Conservation (phyloP, 495 filamentous ascomycete genomes). For the Cudoniella acicularis region DNA sequence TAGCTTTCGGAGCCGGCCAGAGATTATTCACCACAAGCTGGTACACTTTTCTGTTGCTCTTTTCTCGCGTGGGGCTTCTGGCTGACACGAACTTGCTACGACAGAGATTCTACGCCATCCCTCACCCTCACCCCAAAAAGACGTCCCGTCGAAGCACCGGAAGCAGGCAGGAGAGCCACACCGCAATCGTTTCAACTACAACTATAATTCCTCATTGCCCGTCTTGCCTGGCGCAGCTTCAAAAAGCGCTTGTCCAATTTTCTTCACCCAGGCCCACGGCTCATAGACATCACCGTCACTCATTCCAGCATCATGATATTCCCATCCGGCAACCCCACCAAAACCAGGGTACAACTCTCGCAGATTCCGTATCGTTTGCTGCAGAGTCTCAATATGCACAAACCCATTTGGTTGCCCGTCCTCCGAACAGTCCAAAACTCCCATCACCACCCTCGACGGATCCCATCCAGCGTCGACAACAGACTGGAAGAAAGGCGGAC, state of each 20-base stretch:
- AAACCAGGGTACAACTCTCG: slow-evolving; percentile 27
- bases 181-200: too few relatives aligned
- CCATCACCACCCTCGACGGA: slow-evolving; percentile 35
- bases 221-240: background rate
- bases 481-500: slow-evolving; percentile 31
- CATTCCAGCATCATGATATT: slow-evolving; percentile 37
- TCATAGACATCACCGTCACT: slow-evolving; percentile 19
- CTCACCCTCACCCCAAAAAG: too few relatives aligned
- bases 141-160: too few relatives aligned
- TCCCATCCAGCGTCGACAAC: slow-evolving; percentile 37
- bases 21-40: too few relatives aligned
- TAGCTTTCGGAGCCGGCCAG: too few relatives aligned
- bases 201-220: background rate
- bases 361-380: slow-evolving; percentile 23
- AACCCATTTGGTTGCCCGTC: slow-evolving; percentile 33
- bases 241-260: slow-evolving; percentile 16
- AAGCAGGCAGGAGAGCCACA: too few relatives aligned
- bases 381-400: slow-evolving; percentile 21
- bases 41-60: too few relatives aligned
- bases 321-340: slow-evolving; percentile 46
- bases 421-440: slow-evolving; percentile 34
- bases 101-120: too few relatives aligned
- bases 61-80: too few relatives aligned
- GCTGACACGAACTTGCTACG: too few relatives aligned
- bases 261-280: slow-evolving; percentile 31